These are phyloP conservation scores for Pythium sukuiense DNA, from an alignment of 352 stramenopile genomes.

Conservation along the genomic window DNA sequence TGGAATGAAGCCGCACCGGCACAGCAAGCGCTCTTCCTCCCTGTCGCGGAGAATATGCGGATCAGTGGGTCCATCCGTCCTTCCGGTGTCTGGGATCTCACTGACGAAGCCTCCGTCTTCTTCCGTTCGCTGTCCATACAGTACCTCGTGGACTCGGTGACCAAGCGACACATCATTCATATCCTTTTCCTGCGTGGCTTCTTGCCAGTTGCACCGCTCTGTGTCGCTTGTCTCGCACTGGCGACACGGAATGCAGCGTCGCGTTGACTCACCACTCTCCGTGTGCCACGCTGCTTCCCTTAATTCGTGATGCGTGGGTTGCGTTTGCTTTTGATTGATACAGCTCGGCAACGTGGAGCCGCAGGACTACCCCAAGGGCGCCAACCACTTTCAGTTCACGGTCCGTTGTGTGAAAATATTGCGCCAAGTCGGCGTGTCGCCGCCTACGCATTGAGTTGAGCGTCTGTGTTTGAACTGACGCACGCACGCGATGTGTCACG, in stretches of 20 bases:
- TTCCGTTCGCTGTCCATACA: constrained; percentile 21
- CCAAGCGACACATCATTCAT: constrained; percentile 87
- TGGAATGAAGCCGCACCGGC: neutral
- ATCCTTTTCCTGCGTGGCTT: constrained; percentile 43
- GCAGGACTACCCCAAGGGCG: constrained; percentile 56
- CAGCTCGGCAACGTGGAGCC: constrained; percentile 73
- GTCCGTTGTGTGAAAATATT: constrained; percentile 35
- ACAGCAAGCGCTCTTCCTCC: neutral
- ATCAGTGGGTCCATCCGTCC: neutral
- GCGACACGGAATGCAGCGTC: neutral
- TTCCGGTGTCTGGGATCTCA: neutral
- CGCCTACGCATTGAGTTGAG: neutral
- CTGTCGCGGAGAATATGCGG: constrained; percentile 1
- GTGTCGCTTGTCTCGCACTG: constrained; percentile 36
- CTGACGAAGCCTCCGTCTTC: neutral
- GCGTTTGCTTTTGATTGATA: constrained; percentile 26
- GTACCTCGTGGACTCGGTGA: constrained; percentile 86
- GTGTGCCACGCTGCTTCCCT: neutral
- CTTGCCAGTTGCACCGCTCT: neutral
- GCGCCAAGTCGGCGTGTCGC: neutral
- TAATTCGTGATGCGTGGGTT: too few relatives aligned
- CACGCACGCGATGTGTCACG: neutral
- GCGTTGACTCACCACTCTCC: neutral
- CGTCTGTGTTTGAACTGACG: constrained; percentile 8
- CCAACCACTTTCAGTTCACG: constrained; percentile 88